phyloP scores from a whole-genome alignment of 2,329 filamentous ascomycete species.

The Cytospora schulzeri region DNA sequence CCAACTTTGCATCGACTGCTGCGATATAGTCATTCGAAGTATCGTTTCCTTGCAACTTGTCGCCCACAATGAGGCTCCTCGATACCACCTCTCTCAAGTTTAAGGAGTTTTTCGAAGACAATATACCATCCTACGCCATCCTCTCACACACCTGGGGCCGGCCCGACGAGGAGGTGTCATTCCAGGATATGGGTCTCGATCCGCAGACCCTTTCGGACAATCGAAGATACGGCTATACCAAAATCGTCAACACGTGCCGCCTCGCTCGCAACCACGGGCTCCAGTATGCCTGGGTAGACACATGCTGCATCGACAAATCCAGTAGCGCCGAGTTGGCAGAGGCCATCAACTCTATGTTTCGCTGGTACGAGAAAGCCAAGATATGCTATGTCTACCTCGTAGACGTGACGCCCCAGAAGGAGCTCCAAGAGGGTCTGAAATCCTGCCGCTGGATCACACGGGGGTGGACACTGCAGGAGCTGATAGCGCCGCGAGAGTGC shows the following conservation, averaged over 20 bases:
- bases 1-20: background rate
- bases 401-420: background rate
- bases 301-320: slow-evolving; percentile 23
- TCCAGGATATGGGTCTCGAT: slow-evolving; percentile 5
- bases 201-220: background rate
- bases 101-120: slow-evolving; percentile 3
- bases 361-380: slow-evolving; percentile 11
- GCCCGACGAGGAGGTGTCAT: slow-evolving; percentile 32
- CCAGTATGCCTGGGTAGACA: slow-evolving; percentile 15
- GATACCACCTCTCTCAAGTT: background rate
- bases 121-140: slow-evolving; percentile 34
- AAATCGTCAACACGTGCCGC: slow-evolving; percentile 1
- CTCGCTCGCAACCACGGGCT: background rate
- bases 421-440: background rate
- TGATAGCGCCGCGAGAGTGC: slow-evolving; percentile 23
- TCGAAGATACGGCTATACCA: background rate
- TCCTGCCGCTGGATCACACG: slow-evolving; percentile 8
- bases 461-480: slow-evolving; percentile 22
- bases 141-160: slow-evolving; percentile 35
- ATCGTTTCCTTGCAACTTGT: background rate
- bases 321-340: slow-evolving; percentile 13
- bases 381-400: slow-evolving; percentile 15
- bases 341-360: slow-evolving; percentile 18
- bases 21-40: background rate
- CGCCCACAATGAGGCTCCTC: background rate